Base-by-base conservation (phyloP, 441 rosid species). In the Pelargonium cotyledonis region DNA sequence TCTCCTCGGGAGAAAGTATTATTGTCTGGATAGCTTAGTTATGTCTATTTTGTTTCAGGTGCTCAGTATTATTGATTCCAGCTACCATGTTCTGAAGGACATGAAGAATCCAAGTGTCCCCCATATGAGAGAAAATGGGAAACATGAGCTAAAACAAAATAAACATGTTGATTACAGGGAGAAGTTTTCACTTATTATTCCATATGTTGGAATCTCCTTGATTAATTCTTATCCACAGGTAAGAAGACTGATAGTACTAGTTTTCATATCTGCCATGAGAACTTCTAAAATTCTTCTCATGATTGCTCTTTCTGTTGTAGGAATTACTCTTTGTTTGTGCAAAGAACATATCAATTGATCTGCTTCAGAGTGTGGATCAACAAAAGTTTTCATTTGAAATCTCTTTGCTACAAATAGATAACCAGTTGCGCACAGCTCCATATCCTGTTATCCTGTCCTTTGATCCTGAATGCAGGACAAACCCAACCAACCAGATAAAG, bases 361-460 rank as follows among this genome's bases (percentile, higher is more conserved):
- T 95, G 64, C 85, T 77, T 73, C 99, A 91, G 83, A 90, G 90
- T 79, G 76, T 88, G 69, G 97, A 90, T 79, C 94, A 79, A 76
- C 99, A 89, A 80, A 88, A 82, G 80, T 82, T 90, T 79, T 85
- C 82, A 69, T 86, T 90, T 84, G 88, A 85, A 71, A 79, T 91
- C 51, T 81, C 88, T 67, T 90, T 88, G 72, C 65, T 95, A 74
- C 99, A 91, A 84, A 83, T 95, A 66, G 99, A 95, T 80, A 95
- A 95, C 79, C 95, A 89, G 73, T 78, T 90, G 74, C 88, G 65
- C 15, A 73, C 75, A 72, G 82, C 96, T 31, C 85, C 93, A 26
- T 90, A 87, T 81, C 99, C 97, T 73, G 97, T 95, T 63, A 79
- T 90, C 78, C 79, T 95, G 79, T 95, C 96, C 73, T 95, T 95